Evolutionary conservation across 2,329 filamentous ascomycete genomes (phyloP), one percentile per base, ranked within the genome.

Genomic region (Colletotrichum godetiae): DNA sequence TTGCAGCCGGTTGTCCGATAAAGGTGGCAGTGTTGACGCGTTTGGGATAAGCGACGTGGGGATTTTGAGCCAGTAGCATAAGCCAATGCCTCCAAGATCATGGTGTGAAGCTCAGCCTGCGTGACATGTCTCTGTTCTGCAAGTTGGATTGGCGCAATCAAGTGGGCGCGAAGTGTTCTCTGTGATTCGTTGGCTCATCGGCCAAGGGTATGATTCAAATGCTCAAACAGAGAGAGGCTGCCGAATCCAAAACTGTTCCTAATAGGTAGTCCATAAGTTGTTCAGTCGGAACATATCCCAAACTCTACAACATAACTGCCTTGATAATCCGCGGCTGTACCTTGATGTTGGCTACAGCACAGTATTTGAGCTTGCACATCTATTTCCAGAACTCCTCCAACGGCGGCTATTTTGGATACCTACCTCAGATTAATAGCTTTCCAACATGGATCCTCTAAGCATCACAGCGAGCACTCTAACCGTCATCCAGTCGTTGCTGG

Each of bases 391-490:
- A 49, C 19, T 19, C 10, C 42, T 49, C 8, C 19, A 49, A n/a
- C 42, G 15, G 42, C 42, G 42, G 42, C 42, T n/a, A 49, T 49
- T n/a, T 49, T 19, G 19, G 42, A 49, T 49, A n/a, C 42, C 42
- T 6, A 53, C 2, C 37, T 42, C 15, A 15, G 12, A 19, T 13
- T 15, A 3, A 42, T 1, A 42, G 37, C 13, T 19, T 19, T 12
- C 1, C 3, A 52, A 7, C 8, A 68, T 63, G 67, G 67, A 68
- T 35, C 58, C 58, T 24, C 67, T 68, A 8, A 63, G 67, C 27
- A 68, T 68, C 19, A 63, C 58, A 1, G 67, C 49, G 3, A 63
- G 58, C 29, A 63, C 66, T 2, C 53, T 68, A 27, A 53, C 66
- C 8, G 58, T 68, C 12, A 57, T 68, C 8, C 66, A 68, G 49